These are phyloP conservation scores for Borovskyia barvae DNA, from an alignment of 208 protist genomes.

Conservation along the genomic window DNA sequence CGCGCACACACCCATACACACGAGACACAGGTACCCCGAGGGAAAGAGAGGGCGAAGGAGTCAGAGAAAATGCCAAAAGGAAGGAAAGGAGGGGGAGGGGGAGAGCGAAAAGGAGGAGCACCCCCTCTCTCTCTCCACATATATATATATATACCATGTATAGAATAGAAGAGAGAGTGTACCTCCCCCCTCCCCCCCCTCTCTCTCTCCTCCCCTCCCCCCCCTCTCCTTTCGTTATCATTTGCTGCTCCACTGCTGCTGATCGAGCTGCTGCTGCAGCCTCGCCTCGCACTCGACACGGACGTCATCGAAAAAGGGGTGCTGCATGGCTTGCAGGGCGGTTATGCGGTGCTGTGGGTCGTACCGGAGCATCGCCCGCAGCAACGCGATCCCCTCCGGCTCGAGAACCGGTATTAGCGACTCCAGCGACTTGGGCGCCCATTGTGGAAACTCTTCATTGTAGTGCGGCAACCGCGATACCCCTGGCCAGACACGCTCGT, in stretches of 20 bases:
- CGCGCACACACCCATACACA: too few relatives aligned
- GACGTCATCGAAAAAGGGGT: conserved; percentile 85
- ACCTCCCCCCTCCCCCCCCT: not conserved
- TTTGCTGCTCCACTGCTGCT: conserved; percentile 1
- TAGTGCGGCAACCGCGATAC: conserved; percentile 70
- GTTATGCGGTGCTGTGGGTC: conserved; percentile 67
- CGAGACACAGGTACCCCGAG: too few relatives aligned
- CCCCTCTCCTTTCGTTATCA: not conserved
- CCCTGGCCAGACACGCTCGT: conserved; percentile 67
- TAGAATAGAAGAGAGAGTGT: not conserved
- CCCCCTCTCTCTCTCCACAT: not conserved
- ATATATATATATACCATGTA: too few relatives aligned
- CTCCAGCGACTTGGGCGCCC: conserved; percentile 35
- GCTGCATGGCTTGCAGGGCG: conserved; percentile 66
- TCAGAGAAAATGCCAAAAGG: too few relatives aligned
- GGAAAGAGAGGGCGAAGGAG: too few relatives aligned
- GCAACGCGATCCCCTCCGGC: conserved; percentile 57
- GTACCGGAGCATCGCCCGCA: conserved; percentile 64
- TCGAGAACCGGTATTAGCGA: conserved; percentile 56
- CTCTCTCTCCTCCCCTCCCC: not conserved
- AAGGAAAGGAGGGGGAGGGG: too few relatives aligned
- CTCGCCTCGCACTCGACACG: conserved; percentile 36
- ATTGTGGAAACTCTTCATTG: conserved; percentile 66
- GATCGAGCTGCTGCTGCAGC: conserved; percentile 26
- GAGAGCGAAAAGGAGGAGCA: not conserved